Base-by-base conservation (phyloP, 1,284 basidiomycete genomes). In the Sparassis latifolia region DNA sequence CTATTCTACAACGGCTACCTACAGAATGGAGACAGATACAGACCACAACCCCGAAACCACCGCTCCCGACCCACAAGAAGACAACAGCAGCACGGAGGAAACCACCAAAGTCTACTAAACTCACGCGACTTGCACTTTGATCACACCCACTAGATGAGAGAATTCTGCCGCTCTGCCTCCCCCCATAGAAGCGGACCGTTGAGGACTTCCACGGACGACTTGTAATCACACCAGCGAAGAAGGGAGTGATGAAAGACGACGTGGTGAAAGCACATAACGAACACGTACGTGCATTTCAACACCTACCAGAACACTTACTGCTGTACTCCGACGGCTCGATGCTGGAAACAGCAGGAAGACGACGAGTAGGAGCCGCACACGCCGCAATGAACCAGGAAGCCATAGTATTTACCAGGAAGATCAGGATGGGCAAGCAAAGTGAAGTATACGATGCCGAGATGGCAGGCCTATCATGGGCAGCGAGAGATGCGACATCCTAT, bases 381-480 rank as follows among this genome's bases (percentile, higher is more conserved):
- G 30, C 42, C 7, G 46, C 46, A 30, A 27, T 48, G 35, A 5
- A 10, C 12, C 10, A 27, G 10, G 35, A 48, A 37, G 12, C n/a
- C 27, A 12, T 42, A 10, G 28, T 42, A 5, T 48, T 41, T 37
- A 29, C 37, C 29, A 6, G 46, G 10, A n/a, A 39, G 9, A 40
- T 48, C 37, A 5, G 37, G 4, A 40, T 48, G 39, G 39, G 46
- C 37, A 10, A 6, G 32, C 3, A 27, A 9, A 30, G 38, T 5
- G 30, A 48, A 30, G 46, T 48, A 40, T 48, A 38, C 45, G 45
- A 47, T 28, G 45, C 45, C 7, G 45, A 47, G 29, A 38, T 47
- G 33, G 45, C 45, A 28, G 46, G 46, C 37, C 39, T 48, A 6
- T 41, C 46, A 20, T 48, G 47, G 47, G 47, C 47, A 12, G 47